Conservation (phyloP, 1,284 basidiomycete species). For the Salmacisia buchloeana region DNA sequence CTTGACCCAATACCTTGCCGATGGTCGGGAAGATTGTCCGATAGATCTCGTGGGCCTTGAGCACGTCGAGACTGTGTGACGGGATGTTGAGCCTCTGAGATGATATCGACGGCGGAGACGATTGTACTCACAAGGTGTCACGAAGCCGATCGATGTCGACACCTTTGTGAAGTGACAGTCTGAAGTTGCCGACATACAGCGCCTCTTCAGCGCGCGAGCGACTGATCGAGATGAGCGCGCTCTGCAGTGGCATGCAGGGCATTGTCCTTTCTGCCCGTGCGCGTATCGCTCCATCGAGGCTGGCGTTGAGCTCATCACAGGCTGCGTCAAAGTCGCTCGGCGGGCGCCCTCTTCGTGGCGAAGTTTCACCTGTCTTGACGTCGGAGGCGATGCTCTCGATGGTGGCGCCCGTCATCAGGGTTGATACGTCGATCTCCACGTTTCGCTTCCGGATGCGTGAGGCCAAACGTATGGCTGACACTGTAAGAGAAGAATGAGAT, state of each 20-base stretch:
- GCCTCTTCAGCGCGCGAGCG: slow-evolving; percentile 13
- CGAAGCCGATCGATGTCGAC: background rate
- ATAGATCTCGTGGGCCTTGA: slow-evolving; percentile 30
- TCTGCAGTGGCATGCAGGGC: slow-evolving; percentile 41
- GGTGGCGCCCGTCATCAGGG: slow-evolving; percentile 28
- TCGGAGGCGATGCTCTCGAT: slow-evolving; percentile 26
- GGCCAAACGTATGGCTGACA: slow-evolving; percentile 34
- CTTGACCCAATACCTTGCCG: slow-evolving; percentile 21
- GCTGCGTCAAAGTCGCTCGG: background rate
- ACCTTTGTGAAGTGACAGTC: background rate
- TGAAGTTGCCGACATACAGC: background rate
- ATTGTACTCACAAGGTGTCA: background rate
- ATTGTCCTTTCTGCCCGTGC: slow-evolving; percentile 10
- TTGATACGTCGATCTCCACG: slow-evolving; percentile 19
- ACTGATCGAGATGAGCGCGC: slow-evolving; percentile 28
- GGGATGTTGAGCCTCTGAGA: background rate
- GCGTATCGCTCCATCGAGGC: background rate
- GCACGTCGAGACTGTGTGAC: slow-evolving; percentile 1
- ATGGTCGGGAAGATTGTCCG: slow-evolving; percentile 33
- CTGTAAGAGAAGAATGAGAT: background rate
- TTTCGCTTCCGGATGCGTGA: slow-evolving; percentile 25
- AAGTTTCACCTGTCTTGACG: background rate
- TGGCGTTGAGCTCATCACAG: background rate
- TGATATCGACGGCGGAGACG: background rate
- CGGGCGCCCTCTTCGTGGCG: no score